A percentile compares a stretch with the other conserved stretches of the same genome.
Evolutionary conservation across 2,329 filamentous ascomycete genomes (phyloP).

Genomic region (Basipetospora sp.): DNA sequence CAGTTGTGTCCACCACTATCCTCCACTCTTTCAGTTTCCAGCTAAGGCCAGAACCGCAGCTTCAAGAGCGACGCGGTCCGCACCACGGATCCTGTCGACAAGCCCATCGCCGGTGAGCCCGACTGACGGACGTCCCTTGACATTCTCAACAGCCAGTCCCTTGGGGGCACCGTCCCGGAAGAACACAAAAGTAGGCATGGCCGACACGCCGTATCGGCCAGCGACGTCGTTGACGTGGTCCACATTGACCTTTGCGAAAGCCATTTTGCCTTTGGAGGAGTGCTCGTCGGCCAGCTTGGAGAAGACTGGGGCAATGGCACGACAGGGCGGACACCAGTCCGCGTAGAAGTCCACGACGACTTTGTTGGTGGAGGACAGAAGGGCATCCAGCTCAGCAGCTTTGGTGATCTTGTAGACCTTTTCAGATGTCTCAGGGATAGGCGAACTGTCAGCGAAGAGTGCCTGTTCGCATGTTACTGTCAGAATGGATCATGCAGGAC

Average conservation of each 20-base stretch:
- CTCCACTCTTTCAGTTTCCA: too few species aligned
- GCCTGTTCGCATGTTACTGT: too few species aligned
- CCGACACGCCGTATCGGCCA: conserved; percentile 32
- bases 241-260: conserved; percentile 46
- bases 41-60: too few species aligned
- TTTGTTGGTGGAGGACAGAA: conserved; percentile 32
- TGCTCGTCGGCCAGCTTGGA: conserved; percentile 28
- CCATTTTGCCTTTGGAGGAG: conserved; percentile 24
- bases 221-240: conserved; percentile 37
- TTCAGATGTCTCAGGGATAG: too few species aligned
- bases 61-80: conserved; percentile 16
- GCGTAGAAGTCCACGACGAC: conserved; percentile 45
- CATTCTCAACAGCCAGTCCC: conserved; percentile 8
- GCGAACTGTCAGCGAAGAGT: too few species aligned
- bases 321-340: conserved; percentile 48
- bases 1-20: too few species aligned
- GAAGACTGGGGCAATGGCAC: conserved; percentile 42
- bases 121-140: conserved; percentile 12
- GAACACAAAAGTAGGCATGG: conserved; percentile 46
- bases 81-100: conserved; percentile 17
- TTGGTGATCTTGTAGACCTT: conserved; percentile 24
- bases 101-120: conserved; percentile 13
- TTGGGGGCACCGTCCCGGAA: conserved; percentile 40
- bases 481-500: too few species aligned
- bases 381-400: conserved; percentile 31